Base-by-base conservation (phyloP, 805 yeast genomes). In the Priceomyces fermenticarens region DNA sequence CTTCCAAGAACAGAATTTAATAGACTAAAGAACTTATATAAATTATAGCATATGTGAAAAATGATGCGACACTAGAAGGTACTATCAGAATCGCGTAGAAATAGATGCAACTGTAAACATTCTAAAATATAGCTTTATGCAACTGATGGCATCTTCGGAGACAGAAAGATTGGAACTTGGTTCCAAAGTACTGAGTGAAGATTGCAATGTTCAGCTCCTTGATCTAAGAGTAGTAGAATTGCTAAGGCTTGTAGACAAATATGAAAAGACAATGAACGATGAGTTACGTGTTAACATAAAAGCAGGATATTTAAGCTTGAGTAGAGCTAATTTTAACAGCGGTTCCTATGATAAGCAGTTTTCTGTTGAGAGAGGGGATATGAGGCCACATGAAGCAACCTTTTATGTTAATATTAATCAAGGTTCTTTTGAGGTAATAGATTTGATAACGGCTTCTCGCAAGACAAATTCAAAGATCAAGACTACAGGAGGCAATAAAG, bases 261-360 rank as follows among this genome's bases (percentile, higher is more conserved):
- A 73, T 48, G 67, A 65, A 34, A 30, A 35, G 3, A 23, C 55
- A 14, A 52, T 58, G 23, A 51, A 53, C 13, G 50, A 45, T 8
- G 40, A 50, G 2, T 43, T 47, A 32, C 43, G 59, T 4, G 31
- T 35, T 10, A 48, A 49, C 33, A 66, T 61, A 46, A 51, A 52
- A 23, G 52, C 56, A 30, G 78, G 75, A 4, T 70, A 53, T 45
- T 51, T 73, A 3, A 60, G 62, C 32, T 54, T 76, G 26, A 69
- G 79, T 33, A 47, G 77, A 44, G 80, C 80, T 8, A 74, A 70
- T 43, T 75, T 64, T 49, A 53, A 60, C 30, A 49, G 51, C 34
- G 51, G 55, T 10, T 10, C 40, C 12, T 29, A 46, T n/a, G 50
- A 52, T 5, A 57, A 55, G 39, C 45, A 50, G 13, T 77, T 51